Evolutionary conservation across 805 yeast species (phyloP), one percentile per base, ranked within the genome.

Genomic region (Ogataea kodamae): DNA sequence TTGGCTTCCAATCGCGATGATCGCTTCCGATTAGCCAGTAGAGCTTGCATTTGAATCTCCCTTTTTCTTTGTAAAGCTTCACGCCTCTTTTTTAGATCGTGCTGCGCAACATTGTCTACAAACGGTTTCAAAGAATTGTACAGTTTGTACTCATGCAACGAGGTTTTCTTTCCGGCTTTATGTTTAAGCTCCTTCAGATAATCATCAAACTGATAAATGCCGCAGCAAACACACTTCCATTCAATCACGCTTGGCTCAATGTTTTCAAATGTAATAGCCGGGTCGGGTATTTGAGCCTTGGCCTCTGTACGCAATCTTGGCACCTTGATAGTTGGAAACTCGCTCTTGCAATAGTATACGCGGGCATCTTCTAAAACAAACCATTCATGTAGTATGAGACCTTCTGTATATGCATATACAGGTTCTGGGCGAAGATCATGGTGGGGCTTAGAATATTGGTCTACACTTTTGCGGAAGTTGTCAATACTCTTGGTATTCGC

Each of bases 1-100:
- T 74, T 77, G 12, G 81, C 82, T 45, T 80, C 84, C 26, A 84
- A 57, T 57, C 92, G 69, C 2, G 87, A 75, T 0, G 90, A 82
- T 45, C 86, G 68, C 49, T 84, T 83, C 49, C 92, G 68, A 37
- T 82, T 74, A 4, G 78, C 78, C 50, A 84, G 58, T 35, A 84
- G 55, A 14, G 70, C 72, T 29, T 73, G 74, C 69, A 83, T 67
- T 43, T 81, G 78, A 28, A 73, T 68, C 36, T 79, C 85, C 52
- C 75, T 78, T 45, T 69, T 73, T 46, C 82, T 64, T 42, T 73
- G 74, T 18, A 70, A 52, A 11, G 76, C 62, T 39, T 68, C 69
- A 46, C 68, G 72, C 43, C 85, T 62, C 46, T 74, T 75, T 38
- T 66, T 68, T 23, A 74, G 45, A 48, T 79, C 85, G 38, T 64